Base-by-base conservation (phyloP, 2,329 filamentous ascomycete genomes). In the Paracorniculantispora psalliotae region DNA sequence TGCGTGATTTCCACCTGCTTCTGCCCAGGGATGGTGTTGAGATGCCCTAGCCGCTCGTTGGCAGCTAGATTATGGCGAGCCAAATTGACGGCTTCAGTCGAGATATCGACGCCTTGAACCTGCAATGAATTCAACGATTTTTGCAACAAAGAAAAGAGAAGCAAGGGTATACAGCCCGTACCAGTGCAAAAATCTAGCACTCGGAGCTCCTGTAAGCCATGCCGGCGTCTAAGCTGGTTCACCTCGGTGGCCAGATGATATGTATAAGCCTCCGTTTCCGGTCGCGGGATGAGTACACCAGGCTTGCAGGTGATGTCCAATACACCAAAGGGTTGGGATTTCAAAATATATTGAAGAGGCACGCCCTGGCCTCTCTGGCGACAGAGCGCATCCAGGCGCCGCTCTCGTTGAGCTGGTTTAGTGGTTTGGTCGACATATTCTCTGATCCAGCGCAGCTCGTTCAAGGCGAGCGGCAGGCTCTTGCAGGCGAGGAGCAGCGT, bases 171-270 rank as follows among this genome's bases (percentile, higher is more conserved):
- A 73, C 93, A 97, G 4, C 94, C 94, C 5, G 90, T 91, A 10
- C 94, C 94, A 0, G 91, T 92, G 72, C 94, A 97, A 30, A 97
- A 78, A 71, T 99, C 94, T 9, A 97, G 72, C 43, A 97, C 77
- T 13, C 79, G 81, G 13, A 17, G 67, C 62, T 59, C 43, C 8
- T 59, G 48, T 25, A 33, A 12, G 25, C 49, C 33, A 17, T 43
- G 12, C 26, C n/a, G 21, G 21, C 41, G 51, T 33, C 25, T 12
- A 17, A 39, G 25, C 5, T 35, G 21, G 54, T 69, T 70, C 61
- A 85, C 70, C 21, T 80, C 63, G 5, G 73, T 68, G 37, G 80
- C 81, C 12, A 90, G 75, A 64, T 85, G 75, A 28, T 76, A 71
- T 1, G 82, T 84, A 69, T 87, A 90, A 2, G 86, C 81, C 72